These are phyloP conservation scores for Mortierella sp. DNA, from an alignment of 371 early-diverging fungal species.

Conservation along the genomic window DNA sequence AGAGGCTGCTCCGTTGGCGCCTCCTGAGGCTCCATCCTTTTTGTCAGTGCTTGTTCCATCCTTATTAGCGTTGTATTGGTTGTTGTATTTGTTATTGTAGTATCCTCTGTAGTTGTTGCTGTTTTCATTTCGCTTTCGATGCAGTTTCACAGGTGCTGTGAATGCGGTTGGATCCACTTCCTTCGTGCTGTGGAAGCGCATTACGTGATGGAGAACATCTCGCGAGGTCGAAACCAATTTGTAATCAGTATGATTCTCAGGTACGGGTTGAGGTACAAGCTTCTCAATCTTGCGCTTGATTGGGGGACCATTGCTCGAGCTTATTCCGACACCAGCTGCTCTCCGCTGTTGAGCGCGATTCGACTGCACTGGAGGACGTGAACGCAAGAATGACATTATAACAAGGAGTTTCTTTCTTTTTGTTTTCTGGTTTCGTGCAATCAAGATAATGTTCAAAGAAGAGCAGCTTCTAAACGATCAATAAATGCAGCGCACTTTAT, in stretches of 20 bases:
- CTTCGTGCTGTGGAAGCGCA: slow-evolving; percentile 73
- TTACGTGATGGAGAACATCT: slow-evolving; percentile 69
- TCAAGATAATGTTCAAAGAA: too few species aligned
- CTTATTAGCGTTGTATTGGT: slow-evolving; percentile 43
- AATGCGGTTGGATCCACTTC: slow-evolving; percentile 67
- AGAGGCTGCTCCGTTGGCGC: slow-evolving; percentile 4
- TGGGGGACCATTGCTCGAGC: slow-evolving; percentile 20
- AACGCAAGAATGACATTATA: slow-evolving; percentile 37
- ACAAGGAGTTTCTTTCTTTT: not conserved
- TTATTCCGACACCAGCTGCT: slow-evolving; percentile 7
- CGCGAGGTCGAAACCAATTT: slow-evolving; percentile 68
- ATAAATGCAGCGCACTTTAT: too few species aligned
- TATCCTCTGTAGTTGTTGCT: slow-evolving; percentile 44
- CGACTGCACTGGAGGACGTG: slow-evolving; percentile 33
- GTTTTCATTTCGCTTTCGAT: slow-evolving; percentile 67
- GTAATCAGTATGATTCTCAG: slow-evolving; percentile 68
- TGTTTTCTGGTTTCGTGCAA: not conserved
- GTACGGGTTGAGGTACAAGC: slow-evolving; percentile 26
- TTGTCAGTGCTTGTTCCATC: slow-evolving; percentile 18
- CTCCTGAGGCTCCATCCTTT: slow-evolving; percentile 29
- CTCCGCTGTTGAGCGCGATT: slow-evolving; percentile 29
- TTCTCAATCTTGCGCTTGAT: slow-evolving; percentile 47
- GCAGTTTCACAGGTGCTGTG: slow-evolving; percentile 77
- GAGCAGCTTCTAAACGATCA: too few species aligned
- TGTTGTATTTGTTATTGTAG: slow-evolving; percentile 45